These are phyloP conservation scores for Cladorrhinum sp. DNA, from an alignment of 2,329 filamentous ascomycete genomes.

Conservation along the genomic window DNA sequence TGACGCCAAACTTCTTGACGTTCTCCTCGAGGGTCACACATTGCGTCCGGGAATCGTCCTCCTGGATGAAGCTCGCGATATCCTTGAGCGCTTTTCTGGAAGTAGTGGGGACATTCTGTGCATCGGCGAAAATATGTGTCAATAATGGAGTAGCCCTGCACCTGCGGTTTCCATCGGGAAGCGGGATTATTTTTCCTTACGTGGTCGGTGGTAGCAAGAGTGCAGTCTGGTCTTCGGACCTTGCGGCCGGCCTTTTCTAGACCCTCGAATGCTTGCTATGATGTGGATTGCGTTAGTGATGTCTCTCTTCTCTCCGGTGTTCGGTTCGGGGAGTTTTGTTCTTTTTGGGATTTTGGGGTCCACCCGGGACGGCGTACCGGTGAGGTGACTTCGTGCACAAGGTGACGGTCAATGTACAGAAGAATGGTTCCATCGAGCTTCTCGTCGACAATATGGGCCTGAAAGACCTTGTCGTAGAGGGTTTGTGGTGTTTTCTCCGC, in stretches of 20 bases:
- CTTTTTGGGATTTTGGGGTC: not conserved
- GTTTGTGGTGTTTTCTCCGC: conserved; percentile 72
- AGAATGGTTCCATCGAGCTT: conserved; percentile 89
- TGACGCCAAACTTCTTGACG: conserved; percentile 92
- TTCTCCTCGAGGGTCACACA: conserved; percentile 96
- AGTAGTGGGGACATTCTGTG: conserved; percentile 86
- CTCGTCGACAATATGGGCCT: conserved; percentile 91
- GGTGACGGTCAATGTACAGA: conserved; percentile 93
- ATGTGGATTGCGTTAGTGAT: conserved; percentile 34
- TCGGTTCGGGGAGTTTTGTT: not conserved
- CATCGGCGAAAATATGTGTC: not conserved
- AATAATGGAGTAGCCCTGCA: not conserved
- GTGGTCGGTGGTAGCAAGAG: conserved; percentile 93
- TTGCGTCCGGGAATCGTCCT: conserved; percentile 89
- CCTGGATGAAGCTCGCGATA: conserved; percentile 88
- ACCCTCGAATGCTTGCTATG: conserved; percentile 92
- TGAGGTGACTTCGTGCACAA: conserved; percentile 98
- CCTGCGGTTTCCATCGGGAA: not conserved
- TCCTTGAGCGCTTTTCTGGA: conserved; percentile 92
- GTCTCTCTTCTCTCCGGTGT: not conserved
- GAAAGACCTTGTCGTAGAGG: conserved; percentile 96
- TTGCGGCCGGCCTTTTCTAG: conserved; percentile 82
- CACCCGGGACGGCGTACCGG: conserved; percentile 58
- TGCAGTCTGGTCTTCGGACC: conserved; percentile 94
- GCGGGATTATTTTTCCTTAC: conserved; percentile 50